These are phyloP conservation scores for Tolypocladium sp. DNA, from an alignment of 2,329 filamentous ascomycete species.

Conservation along the genomic window DNA sequence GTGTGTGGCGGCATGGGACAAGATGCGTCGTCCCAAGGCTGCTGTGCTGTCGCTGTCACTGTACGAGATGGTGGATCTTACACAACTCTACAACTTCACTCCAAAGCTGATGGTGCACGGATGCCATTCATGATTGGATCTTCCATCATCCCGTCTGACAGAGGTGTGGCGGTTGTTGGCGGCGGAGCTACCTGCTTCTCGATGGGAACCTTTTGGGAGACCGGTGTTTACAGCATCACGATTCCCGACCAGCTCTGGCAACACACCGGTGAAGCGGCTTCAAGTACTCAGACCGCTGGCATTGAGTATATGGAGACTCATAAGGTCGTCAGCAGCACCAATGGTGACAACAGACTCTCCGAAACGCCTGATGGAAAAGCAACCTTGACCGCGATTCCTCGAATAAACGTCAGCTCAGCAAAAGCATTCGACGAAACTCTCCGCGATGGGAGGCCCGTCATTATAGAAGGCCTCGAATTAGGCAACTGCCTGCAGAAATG, in stretches of 20 bases:
- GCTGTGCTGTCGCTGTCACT: conserved; percentile 15
- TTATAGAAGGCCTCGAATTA: conserved; percentile 57
- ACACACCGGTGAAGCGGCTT: not conserved
- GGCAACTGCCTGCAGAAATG: conserved; percentile 60
- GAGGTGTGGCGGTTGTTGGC: conserved; percentile 55
- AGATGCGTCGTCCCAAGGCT: conserved; percentile 16
- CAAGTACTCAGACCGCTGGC: not conserved
- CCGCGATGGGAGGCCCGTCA: conserved; percentile 39
- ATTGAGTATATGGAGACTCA: conserved; percentile 17
- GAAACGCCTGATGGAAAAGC: conserved; percentile 5
- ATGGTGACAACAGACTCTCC: not conserved
- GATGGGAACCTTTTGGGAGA: conserved; percentile 81
- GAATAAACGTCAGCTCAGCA: conserved; percentile 39
- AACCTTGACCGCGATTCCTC: conserved; percentile 31
- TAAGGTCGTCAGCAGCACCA: conserved; percentile 9
- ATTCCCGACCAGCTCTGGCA: not conserved
- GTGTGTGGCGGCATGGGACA: conserved; percentile 25
- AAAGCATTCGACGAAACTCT: conserved; percentile 54
- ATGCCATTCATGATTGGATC: conserved; percentile 64
- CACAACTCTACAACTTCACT: conserved; percentile 3
- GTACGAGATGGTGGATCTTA: conserved; percentile 24
- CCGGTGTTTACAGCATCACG: conserved; percentile 39
- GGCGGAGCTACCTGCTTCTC: conserved; percentile 86
- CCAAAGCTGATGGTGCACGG: conserved; percentile 1
- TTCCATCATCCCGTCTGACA: conserved; percentile 39